Evolutionary conservation across 2,329 filamentous ascomycete genomes (phyloP).

Genomic region (Diaporthe sp.): DNA sequence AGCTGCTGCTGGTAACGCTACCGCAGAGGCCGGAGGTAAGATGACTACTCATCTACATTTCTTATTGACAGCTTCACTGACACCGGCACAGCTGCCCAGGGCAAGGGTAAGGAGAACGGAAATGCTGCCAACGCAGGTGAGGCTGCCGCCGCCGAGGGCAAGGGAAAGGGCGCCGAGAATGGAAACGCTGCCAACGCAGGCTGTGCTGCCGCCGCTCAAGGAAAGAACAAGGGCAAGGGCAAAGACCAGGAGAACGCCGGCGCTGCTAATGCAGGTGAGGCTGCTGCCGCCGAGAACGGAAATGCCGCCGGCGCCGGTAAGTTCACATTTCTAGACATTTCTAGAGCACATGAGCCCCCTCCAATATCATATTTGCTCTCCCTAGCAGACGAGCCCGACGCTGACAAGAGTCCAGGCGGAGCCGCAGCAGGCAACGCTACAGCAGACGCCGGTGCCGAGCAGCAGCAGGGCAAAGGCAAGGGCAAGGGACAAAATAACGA

Average conservation of each 20-base stretch:
- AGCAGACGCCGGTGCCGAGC: neutral
- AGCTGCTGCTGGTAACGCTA: neutral
- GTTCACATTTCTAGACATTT: neutral
- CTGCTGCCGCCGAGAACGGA: neutral
- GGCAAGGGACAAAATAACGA: neutral
- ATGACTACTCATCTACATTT: neutral
- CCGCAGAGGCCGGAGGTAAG: neutral
- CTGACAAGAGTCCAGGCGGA: neutral
- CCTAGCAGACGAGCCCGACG: neutral
- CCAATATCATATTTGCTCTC: neutral
- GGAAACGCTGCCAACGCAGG: neutral
- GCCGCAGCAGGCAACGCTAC: neutral
- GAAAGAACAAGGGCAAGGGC: neutral
- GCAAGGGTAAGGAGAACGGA: neutral
- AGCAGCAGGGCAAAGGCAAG: neutral
- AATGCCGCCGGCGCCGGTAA: neutral
- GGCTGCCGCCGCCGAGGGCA: neutral
- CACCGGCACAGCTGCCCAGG: neutral
- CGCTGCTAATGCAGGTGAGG: neutral
- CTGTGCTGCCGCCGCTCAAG: no score
- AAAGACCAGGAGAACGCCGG: neutral
- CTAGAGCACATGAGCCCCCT: no score
- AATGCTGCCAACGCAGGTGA: neutral
- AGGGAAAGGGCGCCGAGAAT: neutral
- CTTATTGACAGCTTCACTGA: neutral